Evolutionary conservation across 2,329 filamentous ascomycete species (phyloP).

Genomic region (Phaeophleospora eucalypticola): DNA sequence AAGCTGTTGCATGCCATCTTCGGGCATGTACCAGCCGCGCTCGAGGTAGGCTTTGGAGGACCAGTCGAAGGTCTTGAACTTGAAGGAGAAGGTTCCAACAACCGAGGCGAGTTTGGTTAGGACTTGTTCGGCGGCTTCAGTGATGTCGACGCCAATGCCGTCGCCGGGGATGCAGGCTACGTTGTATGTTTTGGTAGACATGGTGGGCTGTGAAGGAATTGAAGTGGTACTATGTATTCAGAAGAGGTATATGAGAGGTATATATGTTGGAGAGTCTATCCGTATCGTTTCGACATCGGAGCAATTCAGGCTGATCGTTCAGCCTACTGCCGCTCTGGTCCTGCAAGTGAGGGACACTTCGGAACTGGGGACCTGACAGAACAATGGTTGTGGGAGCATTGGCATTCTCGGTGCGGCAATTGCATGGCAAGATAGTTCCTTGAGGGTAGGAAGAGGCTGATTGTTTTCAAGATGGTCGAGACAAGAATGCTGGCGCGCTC

Average conservation of each 20-base stretch:
- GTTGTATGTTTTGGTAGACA: conserved; percentile 16
- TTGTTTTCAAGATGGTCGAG: too few relatives aligned
- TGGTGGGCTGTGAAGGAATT: background rate
- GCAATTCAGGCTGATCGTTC: conserved; percentile 4
- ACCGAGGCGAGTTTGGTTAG: conserved; percentile 44
- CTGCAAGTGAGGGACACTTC: too few relatives aligned
- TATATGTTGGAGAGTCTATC: background rate
- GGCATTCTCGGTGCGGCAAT: too few relatives aligned
- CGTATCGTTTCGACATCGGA: background rate
- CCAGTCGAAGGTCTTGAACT: conserved; percentile 52
- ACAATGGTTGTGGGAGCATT: too few relatives aligned
- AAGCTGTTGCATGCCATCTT: conserved; percentile 48
- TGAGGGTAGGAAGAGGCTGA: too few relatives aligned
- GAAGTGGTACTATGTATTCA: background rate
- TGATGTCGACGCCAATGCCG: conserved; percentile 62
- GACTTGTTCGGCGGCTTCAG: conserved; percentile 51
- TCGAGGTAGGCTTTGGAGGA: conserved; percentile 47
- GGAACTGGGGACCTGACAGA: too few relatives aligned
- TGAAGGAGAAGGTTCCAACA: conserved; percentile 45
- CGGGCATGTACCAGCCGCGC: conserved; percentile 51
- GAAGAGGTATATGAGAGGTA: background rate
- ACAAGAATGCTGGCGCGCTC: too few relatives aligned
- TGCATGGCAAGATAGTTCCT: too few relatives aligned
- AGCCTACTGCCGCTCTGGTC: too few relatives aligned
- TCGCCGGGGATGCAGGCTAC: conserved; percentile 53